Evolutionary conservation across 352 stramenopile species (phyloP).

Genomic region (Phytopythium cucurbitacearum): DNA sequence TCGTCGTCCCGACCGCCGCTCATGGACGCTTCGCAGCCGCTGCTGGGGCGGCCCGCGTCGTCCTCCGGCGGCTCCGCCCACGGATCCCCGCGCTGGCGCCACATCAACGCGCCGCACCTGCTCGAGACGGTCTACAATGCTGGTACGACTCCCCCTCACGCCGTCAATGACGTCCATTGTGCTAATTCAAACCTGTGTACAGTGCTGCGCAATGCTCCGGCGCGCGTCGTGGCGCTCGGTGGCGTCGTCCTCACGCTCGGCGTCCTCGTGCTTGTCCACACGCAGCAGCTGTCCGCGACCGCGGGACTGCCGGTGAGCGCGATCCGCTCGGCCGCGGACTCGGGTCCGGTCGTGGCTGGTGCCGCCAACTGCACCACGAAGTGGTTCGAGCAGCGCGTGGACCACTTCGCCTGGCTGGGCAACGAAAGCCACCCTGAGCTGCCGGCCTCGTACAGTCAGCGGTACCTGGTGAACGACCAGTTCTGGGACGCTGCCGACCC

Average conservation of each 20-base stretch:
- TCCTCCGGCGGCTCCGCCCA: neutral
- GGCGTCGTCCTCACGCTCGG: slow-evolving; percentile 43
- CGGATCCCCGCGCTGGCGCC: slow-evolving; percentile 9
- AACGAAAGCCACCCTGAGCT: slow-evolving; percentile 15
- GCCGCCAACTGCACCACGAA: slow-evolving; percentile 74
- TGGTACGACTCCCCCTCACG: slow-evolving; percentile 7
- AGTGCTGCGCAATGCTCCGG: slow-evolving; percentile 31
- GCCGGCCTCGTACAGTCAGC: slow-evolving; percentile 74
- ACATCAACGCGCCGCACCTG: slow-evolving; percentile 25
- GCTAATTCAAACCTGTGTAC: neutral
- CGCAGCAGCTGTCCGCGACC: slow-evolving; percentile 46
- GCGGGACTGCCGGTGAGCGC: slow-evolving; percentile 35
- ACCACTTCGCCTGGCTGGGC: slow-evolving; percentile 84
- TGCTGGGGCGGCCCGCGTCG: slow-evolving; percentile 18
- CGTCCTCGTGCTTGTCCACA: slow-evolving; percentile 69
- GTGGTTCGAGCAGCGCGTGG: slow-evolving; percentile 87
- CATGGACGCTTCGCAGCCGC: slow-evolving; percentile 13
- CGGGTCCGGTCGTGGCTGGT: slow-evolving; percentile 26
- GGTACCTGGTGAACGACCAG: slow-evolving; percentile 88
- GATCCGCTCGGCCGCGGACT: slow-evolving; percentile 14
- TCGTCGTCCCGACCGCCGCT: neutral
- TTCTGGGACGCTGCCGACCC: slow-evolving; percentile 66
- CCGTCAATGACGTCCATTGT: neutral
- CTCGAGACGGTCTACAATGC: slow-evolving; percentile 31
- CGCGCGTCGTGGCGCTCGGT: slow-evolving; percentile 48